Conservation (phyloP, 2,329 filamentous ascomycete species). For the Metarhizium guizhouense region DNA sequence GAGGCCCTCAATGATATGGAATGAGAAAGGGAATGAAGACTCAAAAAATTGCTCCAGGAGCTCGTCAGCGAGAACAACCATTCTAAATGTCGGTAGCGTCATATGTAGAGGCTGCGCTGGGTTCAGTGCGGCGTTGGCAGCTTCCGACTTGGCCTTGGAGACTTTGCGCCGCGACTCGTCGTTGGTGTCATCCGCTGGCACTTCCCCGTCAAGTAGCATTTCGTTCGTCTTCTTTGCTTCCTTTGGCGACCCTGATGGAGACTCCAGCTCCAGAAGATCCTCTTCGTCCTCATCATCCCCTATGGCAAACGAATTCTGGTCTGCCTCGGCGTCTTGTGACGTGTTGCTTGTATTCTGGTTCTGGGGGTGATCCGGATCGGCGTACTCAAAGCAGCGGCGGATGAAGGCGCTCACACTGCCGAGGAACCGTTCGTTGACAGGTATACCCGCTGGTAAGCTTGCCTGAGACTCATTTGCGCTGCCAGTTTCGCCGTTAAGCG, state of each 20-base stretch:
- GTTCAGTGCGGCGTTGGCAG: conserved; percentile 84
- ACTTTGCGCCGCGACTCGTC: conserved; percentile 24
- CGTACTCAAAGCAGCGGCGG: conserved; percentile 92
- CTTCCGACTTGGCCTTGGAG: conserved; percentile 60
- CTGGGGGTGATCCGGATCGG: conserved; percentile 76
- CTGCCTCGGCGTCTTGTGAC: conserved; percentile 14
- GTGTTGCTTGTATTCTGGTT: conserved; percentile 34
- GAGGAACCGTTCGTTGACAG: conserved; percentile 80
- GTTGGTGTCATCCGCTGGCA: conserved; percentile 8
- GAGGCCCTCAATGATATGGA: conserved; percentile 70
- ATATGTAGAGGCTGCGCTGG: conserved; percentile 91
- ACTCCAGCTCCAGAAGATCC: conserved; percentile 53
- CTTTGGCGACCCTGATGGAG: conserved; percentile 31
- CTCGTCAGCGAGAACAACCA: conserved; percentile 96
- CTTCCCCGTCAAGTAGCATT: conserved; percentile 24
- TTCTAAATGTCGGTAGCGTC: conserved; percentile 93
- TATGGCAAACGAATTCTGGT: conserved; percentile 56
- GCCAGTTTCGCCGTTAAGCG: conserved; percentile 33
- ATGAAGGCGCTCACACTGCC: conserved; percentile 95
- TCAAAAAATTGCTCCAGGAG: conserved; percentile 96
- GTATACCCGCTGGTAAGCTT: conserved; percentile 37
- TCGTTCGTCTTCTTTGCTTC: conserved; percentile 32
- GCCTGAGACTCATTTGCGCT: conserved; percentile 23
- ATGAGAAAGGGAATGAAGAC: conserved; percentile 85
- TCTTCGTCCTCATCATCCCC: conserved; percentile 48